Conservation (phyloP, 2,329 filamentous ascomycete genomes). For the Catunica adiposa region DNA sequence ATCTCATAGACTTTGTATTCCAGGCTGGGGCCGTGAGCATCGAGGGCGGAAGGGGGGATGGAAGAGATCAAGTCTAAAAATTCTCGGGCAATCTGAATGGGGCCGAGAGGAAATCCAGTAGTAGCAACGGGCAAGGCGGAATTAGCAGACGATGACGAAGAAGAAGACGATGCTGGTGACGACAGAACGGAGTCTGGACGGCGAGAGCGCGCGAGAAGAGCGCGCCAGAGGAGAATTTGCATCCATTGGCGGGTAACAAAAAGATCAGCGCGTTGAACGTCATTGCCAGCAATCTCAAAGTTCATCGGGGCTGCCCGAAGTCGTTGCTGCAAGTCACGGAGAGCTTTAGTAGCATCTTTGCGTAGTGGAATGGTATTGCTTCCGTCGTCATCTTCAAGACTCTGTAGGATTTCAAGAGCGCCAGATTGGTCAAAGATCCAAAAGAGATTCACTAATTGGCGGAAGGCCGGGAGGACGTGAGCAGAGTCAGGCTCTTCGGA, state of each 20-base stretch:
- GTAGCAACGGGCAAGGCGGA: neutral
- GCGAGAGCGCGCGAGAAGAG: constrained; percentile 21
- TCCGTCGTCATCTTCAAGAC: neutral
- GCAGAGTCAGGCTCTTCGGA: constrained; percentile 20
- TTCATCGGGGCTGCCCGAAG: constrained; percentile 24
- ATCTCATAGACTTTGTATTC: constrained; percentile 33
- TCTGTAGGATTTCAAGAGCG: constrained; percentile 29
- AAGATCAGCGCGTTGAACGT: constrained; percentile 33
- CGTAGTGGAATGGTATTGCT: constrained; percentile 7
- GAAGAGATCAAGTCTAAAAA: constrained; percentile 28
- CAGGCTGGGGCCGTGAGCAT: constrained; percentile 33
- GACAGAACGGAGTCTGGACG: constrained; percentile 18
- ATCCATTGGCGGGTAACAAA: constrained; percentile 35
- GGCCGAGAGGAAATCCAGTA: constrained; percentile 18
- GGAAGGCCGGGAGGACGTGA: constrained; percentile 31
- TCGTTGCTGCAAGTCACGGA: constrained; percentile 27
- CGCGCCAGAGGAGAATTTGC: constrained; percentile 31
- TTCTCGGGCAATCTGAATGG: constrained; percentile 29
- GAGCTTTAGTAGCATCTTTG: constrained; percentile 19
- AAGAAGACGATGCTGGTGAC: neutral
- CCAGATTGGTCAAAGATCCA: constrained; percentile 34
- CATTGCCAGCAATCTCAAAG: constrained; percentile 24
- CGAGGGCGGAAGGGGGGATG: constrained; percentile 29
- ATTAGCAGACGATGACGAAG: neutral
- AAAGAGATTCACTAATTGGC: constrained; percentile 32